A percentile compares a stretch with the other conserved stretches of the same genome.
Conservation (phyloP, 176 grass and related monocot species). For the Avena insularis region DNA sequence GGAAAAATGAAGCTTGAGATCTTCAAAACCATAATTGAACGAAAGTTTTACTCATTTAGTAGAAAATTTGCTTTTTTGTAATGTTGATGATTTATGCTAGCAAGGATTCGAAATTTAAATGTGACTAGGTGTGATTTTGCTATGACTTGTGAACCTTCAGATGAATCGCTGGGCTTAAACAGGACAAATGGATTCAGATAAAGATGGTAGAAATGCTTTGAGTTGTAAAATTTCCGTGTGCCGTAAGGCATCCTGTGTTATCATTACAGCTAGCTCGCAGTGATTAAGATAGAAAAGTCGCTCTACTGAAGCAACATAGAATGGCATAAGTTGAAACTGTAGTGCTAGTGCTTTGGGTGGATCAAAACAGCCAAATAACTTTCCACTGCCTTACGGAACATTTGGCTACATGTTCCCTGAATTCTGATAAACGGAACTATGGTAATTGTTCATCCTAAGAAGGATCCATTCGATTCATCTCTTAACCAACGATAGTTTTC, state of each 20-base stretch:
- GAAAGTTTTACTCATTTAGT: not conserved
- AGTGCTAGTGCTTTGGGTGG: not conserved
- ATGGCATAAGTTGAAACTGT: not conserved
- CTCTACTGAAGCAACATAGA: not conserved
- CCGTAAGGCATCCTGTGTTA: not conserved
- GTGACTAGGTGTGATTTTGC: not conserved
- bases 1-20: conserved; percentile 31
- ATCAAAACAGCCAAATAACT: conserved; percentile 9
- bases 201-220: not conserved
- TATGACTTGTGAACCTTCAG: not conserved
- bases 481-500: not conserved
- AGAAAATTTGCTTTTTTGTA: not conserved
- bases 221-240: not conserved
- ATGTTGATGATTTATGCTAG: not conserved
- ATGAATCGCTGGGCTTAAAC: conserved; percentile 16
- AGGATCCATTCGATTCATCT: not conserved
- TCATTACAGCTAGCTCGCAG: not conserved
- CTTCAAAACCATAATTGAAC: conserved; percentile 8
- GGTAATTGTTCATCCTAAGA: not conserved
- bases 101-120: not conserved
- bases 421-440: conserved; percentile 15
- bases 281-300: not conserved
- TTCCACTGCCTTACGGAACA: not conserved
- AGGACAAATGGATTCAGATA: conserved; percentile 4
- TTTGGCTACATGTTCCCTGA: not conserved